Conservation (phyloP, 257 asterid species). For the Salvia hispanica region DNA sequence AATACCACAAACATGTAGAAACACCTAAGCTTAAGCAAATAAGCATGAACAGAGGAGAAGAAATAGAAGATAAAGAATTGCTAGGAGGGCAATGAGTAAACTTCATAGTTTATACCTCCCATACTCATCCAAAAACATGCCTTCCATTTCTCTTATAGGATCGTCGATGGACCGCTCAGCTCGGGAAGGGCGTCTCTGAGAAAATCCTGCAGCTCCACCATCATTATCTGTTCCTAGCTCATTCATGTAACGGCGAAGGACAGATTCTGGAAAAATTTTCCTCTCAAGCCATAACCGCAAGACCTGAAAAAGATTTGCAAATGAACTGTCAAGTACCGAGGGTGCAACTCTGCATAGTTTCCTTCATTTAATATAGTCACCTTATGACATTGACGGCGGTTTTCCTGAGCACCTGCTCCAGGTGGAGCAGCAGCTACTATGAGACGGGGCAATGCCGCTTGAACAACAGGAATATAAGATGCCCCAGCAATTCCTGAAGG, state of each 20-base stretch:
- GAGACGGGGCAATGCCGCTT: slow-evolving; percentile 80
- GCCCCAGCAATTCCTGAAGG: slow-evolving; percentile 72
- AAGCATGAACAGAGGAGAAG: slow-evolving; percentile 13
- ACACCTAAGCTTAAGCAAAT: slow-evolving; percentile 16
- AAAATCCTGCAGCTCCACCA: slow-evolving; percentile 59
- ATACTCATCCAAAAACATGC: slow-evolving; percentile 91
- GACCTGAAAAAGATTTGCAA: slow-evolving; percentile 51
- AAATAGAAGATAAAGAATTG: slow-evolving; percentile 21
- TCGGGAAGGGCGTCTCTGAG: slow-evolving; percentile 82
- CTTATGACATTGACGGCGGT: slow-evolving; percentile 94
- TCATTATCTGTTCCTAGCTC: slow-evolving; percentile 58
- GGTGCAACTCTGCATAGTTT: slow-evolving; percentile 12
- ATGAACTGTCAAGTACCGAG: slow-evolving; percentile 32
- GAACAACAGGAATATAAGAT: slow-evolving; percentile 81
- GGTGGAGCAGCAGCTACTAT: slow-evolving; percentile 89
- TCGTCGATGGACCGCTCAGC: slow-evolving; percentile 90
- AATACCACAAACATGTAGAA: slow-evolving; percentile 20
- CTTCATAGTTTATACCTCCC: slow-evolving; percentile 82
- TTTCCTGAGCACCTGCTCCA: slow-evolving; percentile 81
- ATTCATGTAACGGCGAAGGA: slow-evolving; percentile 72
- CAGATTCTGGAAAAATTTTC: slow-evolving; percentile 81
- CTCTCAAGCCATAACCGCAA: slow-evolving; percentile 95
- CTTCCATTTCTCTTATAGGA: slow-evolving; percentile 98
- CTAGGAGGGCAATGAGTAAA: slow-evolving; percentile 23
- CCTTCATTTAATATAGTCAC: slow-evolving; percentile 40